Evolutionary conservation across 1,284 basidiomycete genomes (phyloP).

Genomic region (Singerocomus rubriflavus): DNA sequence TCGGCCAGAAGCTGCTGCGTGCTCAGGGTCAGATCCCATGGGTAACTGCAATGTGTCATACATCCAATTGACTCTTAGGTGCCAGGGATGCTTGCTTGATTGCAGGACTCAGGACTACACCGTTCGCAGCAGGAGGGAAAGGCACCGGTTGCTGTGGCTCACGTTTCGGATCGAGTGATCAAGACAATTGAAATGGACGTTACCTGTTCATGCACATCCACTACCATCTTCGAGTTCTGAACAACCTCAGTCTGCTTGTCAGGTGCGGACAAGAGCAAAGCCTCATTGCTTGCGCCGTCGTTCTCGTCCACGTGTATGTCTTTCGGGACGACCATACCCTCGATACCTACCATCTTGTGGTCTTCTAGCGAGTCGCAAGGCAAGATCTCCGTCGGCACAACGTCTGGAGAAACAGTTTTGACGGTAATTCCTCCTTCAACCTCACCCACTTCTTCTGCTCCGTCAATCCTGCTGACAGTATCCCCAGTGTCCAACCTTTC

Average conservation of each 20-base stretch:
- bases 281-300: not conserved
- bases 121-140: conserved; percentile 3
- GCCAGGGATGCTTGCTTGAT: conserved; percentile 12
- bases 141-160: conserved; percentile 8
- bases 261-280: not conserved
- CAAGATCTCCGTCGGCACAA: not conserved
- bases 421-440: not conserved
- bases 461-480: not conserved
- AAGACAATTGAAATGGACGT: conserved; percentile 3
- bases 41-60: conserved; percentile 18
- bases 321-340: not conserved
- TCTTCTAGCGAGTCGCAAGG: conserved; percentile 2
- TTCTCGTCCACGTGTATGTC: not conserved
- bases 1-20: conserved; percentile 27
- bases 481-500: conserved; percentile 7
- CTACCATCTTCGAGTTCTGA: conserved; percentile 14
- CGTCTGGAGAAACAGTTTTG: not conserved
- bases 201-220: conserved; percentile 22
- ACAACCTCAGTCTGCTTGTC: conserved; percentile 5
- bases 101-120: conserved; percentile 14
- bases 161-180: conserved; percentile 1
- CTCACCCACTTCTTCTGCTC: not conserved
- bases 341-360: conserved; percentile 25
- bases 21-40: conserved; percentile 20
- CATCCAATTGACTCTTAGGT: conserved; percentile 27